A percentile compares a stretch with the other conserved stretches of the same genome.
Evolutionary conservation across 257 asterid genomes (phyloP).

Genomic region (Solanum dulcamara): DNA sequence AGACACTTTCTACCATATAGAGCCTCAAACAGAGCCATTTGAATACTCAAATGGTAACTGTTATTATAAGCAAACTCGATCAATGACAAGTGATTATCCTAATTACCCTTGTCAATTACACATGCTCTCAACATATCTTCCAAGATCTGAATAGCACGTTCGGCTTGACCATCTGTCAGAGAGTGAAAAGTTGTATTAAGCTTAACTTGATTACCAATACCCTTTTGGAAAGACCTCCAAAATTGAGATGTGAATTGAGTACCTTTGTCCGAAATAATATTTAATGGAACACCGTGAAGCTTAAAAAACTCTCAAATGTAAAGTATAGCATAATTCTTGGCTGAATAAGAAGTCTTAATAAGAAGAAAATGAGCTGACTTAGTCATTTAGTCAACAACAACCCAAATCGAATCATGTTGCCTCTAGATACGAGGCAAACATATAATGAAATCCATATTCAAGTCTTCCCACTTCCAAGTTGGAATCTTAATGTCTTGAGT

Average conservation of each 20-base stretch:
- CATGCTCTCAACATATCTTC: not conserved
- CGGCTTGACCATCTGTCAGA: not conserved
- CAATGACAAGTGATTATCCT: no score
- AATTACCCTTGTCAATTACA: no score
- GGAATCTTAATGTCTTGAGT: not conserved
- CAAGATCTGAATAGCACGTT: not conserved
- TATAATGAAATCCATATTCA: not conserved
- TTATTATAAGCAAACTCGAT: no score
- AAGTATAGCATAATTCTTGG: no score
- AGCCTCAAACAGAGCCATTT: no score
- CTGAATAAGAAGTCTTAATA: not conserved
- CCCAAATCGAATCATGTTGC: not conserved
- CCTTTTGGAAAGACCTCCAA: not conserved
- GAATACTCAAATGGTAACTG: not conserved
- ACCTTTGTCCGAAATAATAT: not conserved
- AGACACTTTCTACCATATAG: no score
- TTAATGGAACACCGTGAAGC: no score
- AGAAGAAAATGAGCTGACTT: not conserved
- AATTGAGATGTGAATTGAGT: not conserved
- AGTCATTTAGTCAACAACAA: not conserved
- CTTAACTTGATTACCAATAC: not conserved
- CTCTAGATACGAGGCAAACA: not conserved
- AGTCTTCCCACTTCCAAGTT: not conserved
- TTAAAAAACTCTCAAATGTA: not conserved
- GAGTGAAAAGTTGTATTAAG: not conserved